A percentile compares a stretch with the other conserved stretches of the same genome.
phyloP scores from a whole-genome alignment of 2,329 filamentous ascomycete species.

The Ophiosphaerella herpotricha region DNA sequence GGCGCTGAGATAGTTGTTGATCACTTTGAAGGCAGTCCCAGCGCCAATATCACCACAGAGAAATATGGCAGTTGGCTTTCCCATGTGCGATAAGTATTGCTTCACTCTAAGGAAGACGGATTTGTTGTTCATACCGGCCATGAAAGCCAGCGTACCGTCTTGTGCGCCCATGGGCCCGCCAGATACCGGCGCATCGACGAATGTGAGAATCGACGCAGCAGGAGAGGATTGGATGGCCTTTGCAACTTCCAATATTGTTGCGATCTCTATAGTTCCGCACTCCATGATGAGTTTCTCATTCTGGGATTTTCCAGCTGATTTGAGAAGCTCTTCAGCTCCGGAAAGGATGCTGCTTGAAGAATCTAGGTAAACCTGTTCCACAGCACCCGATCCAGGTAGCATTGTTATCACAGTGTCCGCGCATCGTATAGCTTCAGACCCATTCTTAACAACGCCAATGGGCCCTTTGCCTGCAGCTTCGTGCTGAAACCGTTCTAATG shows the following conservation, averaged over 20 bases:
- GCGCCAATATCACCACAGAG: conserved; percentile 82
- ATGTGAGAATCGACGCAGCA: conserved; percentile 65
- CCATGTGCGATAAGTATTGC: conserved; percentile 76
- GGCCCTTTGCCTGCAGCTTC: conserved; percentile 44
- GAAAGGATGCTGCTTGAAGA: conserved; percentile 47
- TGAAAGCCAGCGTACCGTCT: conserved; percentile 87
- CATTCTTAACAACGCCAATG: conserved; percentile 44
- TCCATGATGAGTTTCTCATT: conserved; percentile 83
- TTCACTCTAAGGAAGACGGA: conserved; percentile 60
- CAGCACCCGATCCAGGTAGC: conserved; percentile 46
- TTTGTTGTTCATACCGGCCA: conserved; percentile 71
- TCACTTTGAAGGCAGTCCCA: conserved; percentile 86
- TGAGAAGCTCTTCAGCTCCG: conserved; percentile 33
- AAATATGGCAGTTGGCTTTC: conserved; percentile 69
- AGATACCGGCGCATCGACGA: conserved; percentile 94
- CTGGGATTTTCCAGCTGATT: conserved; percentile 29
- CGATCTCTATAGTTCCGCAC: conserved; percentile 94
- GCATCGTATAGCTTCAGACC: conserved; percentile 45
- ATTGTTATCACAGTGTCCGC: conserved; percentile 50
- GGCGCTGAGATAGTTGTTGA: conserved; percentile 94
- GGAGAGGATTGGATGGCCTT: conserved; percentile 59
- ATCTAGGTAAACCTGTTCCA: conserved; percentile 50
- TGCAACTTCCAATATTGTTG: conserved; percentile 79
- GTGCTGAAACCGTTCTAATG: conserved; percentile 44
- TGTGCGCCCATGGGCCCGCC: conserved; percentile 89